These are phyloP conservation scores for Coemansia sp. DNA, from an alignment of 192 early-diverging fungal genomes.

Conservation along the genomic window DNA sequence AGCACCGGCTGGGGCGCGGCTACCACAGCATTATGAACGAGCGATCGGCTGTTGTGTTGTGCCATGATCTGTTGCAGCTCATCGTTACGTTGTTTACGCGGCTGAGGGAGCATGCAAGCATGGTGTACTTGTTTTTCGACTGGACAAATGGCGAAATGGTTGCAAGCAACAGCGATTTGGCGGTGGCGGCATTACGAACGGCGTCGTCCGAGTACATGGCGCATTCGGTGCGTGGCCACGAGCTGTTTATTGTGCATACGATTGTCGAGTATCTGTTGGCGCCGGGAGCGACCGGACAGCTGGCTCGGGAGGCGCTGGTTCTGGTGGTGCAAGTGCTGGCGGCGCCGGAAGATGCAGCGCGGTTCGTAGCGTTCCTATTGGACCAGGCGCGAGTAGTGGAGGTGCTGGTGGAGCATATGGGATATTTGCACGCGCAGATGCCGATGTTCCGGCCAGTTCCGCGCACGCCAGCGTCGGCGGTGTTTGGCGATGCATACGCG, in stretches of 20 bases:
- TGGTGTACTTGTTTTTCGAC: slow-evolving; percentile 52
- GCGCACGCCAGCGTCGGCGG: slow-evolving; percentile 20
- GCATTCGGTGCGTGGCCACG: slow-evolving; percentile 37
- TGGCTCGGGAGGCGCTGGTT: slow-evolving; percentile 50
- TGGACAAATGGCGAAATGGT: slow-evolving; percentile 19
- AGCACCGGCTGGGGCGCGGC: slow-evolving; percentile 24
- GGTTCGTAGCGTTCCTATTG: slow-evolving; percentile 31
- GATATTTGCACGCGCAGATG: slow-evolving; percentile 43
- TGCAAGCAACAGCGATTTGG: slow-evolving; percentile 13
- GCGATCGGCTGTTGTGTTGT: slow-evolving; percentile 17
- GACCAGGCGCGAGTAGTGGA: slow-evolving; percentile 40
- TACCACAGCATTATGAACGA: slow-evolving; percentile 35
- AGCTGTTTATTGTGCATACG: slow-evolving; percentile 43
- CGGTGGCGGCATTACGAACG: slow-evolving; percentile 24
- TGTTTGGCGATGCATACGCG: slow-evolving; percentile 23
- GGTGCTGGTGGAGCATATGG: slow-evolving; percentile 46
- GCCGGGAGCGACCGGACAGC: slow-evolving; percentile 36
- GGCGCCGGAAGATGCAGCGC: slow-evolving; percentile 28
- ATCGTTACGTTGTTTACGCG: slow-evolving; percentile 41
- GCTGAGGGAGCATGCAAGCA: slow-evolving; percentile 34
- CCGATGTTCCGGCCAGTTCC: slow-evolving; percentile 41
- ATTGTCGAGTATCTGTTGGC: slow-evolving; percentile 49
- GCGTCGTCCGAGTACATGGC: slow-evolving; percentile 11
- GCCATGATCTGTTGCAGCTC: slow-evolving; percentile 37
- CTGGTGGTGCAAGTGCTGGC: slow-evolving; percentile 42